phyloP scores from a whole-genome alignment of 2,329 filamentous ascomycete species.

The Verticillium albo-atrum region DNA sequence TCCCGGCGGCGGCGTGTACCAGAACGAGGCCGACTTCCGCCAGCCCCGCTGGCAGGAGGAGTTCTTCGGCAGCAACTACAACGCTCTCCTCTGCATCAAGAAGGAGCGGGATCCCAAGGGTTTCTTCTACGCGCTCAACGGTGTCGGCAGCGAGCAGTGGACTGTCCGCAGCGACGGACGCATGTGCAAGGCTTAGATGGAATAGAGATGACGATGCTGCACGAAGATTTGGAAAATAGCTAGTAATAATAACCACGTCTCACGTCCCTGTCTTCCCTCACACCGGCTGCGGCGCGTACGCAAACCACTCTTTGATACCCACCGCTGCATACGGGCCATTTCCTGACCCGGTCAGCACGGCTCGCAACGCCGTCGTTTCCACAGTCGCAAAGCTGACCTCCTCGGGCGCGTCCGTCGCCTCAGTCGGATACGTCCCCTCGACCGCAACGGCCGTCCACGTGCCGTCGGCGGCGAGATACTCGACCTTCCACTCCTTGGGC shows the following conservation, averaged over 20 bases:
- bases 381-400: constrained; percentile 22
- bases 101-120: constrained; percentile 40
- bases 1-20: constrained; percentile 38
- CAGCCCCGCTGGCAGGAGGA: constrained; percentile 38
- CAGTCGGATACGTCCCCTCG: constrained; percentile 16
- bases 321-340: constrained; percentile 16
- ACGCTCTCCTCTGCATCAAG: constrained; percentile 38
- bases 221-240: background rate
- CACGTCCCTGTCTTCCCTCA: too few species aligned
- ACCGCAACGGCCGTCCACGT: constrained; percentile 17
- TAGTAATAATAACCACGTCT: background rate
- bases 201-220: background rate
- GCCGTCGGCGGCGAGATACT: constrained; percentile 16
- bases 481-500: constrained; percentile 19
- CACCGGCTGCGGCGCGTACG: constrained; percentile 5
- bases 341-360: constrained; percentile 17
- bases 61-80: constrained; percentile 45
- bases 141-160: constrained; percentile 50
- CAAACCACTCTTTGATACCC: constrained; percentile 21
- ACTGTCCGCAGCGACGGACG: constrained; percentile 30
- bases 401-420: constrained; percentile 17
- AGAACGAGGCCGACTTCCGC: constrained; percentile 48
- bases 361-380: constrained; percentile 18
- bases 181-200: constrained; percentile 26
- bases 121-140: constrained; percentile 42